A percentile compares a stretch with the other conserved stretches of the same genome.
Conservation (phyloP, 2,329 filamentous ascomycete genomes). For the Colletotrichum endophyticum region DNA sequence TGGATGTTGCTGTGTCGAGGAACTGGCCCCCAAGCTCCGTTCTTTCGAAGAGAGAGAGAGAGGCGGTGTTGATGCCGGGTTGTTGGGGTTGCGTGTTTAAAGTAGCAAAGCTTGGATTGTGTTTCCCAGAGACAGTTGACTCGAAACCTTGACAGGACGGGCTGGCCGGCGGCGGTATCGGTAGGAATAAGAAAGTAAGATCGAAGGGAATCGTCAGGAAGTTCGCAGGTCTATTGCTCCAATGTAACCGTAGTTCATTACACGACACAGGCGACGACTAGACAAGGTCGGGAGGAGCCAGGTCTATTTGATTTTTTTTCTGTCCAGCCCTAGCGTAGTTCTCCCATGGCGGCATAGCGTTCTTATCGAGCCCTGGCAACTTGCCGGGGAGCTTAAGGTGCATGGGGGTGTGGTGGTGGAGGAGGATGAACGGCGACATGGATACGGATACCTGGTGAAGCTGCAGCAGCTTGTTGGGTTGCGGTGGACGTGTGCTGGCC, state of each 20-base stretch:
- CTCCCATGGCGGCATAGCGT: conserved; percentile 20
- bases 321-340: conserved; percentile 15
- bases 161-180: not conserved
- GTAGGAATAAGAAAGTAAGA: conserved; percentile 1
- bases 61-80: not conserved
- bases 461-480: conserved; percentile 11
- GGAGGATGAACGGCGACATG: conserved; percentile 19
- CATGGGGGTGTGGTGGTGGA: conserved; percentile 17
- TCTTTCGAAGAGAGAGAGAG: not conserved
- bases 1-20: not conserved
- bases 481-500: conserved; percentile 16
- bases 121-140: not conserved
- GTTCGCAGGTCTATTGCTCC: not conserved
- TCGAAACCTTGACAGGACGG: not conserved
- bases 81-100: not conserved
- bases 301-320: conserved; percentile 21
- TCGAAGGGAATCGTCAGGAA: conserved; percentile 1
- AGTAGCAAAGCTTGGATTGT: not conserved
- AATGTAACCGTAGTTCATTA: conserved; percentile 16
- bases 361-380: conserved; percentile 19
- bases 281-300: conserved; percentile 17
- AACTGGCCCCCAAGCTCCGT: not conserved
- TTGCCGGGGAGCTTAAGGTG: conserved; percentile 19
- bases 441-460: conserved; percentile 15
- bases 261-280: not conserved